phyloP scores from a whole-genome alignment of 208 protist species.

The Crithidia sp. region DNA sequence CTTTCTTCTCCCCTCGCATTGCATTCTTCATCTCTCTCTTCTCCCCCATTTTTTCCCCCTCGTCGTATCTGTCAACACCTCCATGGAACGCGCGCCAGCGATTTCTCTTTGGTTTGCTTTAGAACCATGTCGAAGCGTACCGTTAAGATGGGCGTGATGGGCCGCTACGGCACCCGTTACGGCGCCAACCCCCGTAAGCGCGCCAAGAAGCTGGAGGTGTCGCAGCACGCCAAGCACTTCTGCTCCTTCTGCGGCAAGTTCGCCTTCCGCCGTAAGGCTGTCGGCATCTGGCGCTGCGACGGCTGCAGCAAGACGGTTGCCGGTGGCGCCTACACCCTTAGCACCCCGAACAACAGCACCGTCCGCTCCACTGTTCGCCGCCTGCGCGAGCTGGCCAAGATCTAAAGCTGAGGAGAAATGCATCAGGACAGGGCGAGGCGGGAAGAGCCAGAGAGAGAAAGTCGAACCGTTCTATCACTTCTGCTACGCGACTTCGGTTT shows the following conservation, averaged over 20 bases:
- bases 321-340: constrained; percentile 98
- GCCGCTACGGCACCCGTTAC: constrained; percentile 99
- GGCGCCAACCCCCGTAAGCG: constrained; percentile 99
- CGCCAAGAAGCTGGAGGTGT: constrained; percentile 99
- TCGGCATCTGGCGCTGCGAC: constrained; percentile 99
- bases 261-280: constrained; percentile 95
- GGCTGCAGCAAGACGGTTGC: constrained; percentile 97
- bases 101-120: constrained; percentile 26
- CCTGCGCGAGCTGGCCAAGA: constrained; percentile 95
- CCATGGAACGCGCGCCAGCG: background rate
- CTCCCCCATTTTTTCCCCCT: too few species aligned
- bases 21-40: too few species aligned
- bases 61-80: too few species aligned
- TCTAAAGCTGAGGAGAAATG: constrained; percentile 39
- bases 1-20: too few species aligned
- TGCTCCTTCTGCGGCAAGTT: constrained; percentile 99
- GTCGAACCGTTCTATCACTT: background rate
- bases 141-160: constrained; percentile 99
- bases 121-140: constrained; percentile 96
- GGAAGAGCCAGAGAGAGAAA: background rate
- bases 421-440: constrained; percentile 4
- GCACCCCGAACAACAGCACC: constrained; percentile 95
- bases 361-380: constrained; percentile 98
- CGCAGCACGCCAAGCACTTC: constrained; percentile 98
- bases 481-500: constrained; percentile 6